Percentiles rank a stretch among this genome's conserved stretches.
Evolutionary conservation across 2,329 filamentous ascomycete species (phyloP).

Genomic region (Drechslera avenae): DNA sequence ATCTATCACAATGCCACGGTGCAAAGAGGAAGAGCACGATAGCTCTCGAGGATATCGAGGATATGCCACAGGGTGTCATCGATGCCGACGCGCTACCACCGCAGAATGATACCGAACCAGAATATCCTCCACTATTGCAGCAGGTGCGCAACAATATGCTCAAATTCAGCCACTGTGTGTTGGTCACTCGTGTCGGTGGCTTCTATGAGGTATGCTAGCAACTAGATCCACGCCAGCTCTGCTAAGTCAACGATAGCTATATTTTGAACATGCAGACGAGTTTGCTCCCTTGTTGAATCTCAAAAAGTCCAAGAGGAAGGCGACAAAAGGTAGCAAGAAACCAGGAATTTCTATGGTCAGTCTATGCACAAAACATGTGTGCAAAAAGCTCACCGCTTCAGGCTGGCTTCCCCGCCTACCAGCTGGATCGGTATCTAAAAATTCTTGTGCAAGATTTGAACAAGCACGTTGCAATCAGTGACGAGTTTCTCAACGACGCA

Average conservation of each 20-base stretch:
- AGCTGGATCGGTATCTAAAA: slow-evolving; percentile 91
- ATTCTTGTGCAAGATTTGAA: slow-evolving; percentile 88
- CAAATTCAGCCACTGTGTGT: slow-evolving; percentile 86
- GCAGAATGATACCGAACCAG: slow-evolving; percentile 55
- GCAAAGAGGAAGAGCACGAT: slow-evolving; percentile 50
- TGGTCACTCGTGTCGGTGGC: slow-evolving; percentile 88
- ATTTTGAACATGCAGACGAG: slow-evolving; percentile 93
- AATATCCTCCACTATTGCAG: slow-evolving; percentile 86
- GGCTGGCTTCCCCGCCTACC: slow-evolving; percentile 92
- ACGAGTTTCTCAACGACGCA: slow-evolving; percentile 81
- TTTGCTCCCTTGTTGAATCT: slow-evolving; percentile 84
- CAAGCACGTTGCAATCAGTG: slow-evolving; percentile 89
- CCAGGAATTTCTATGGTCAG: slow-evolving; percentile 79
- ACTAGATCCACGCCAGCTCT: neutral
- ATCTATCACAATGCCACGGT: slow-evolving; percentile 36
- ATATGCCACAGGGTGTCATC: slow-evolving; percentile 63
- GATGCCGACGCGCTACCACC: slow-evolving; percentile 50
- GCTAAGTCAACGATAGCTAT: slow-evolving; percentile 59
- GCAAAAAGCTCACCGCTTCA: slow-evolving; percentile 44
- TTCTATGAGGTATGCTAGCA: slow-evolving; percentile 79
- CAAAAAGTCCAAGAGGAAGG: slow-evolving; percentile 82
- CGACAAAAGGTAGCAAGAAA: slow-evolving; percentile 58
- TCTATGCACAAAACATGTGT: neutral
- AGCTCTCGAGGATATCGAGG: slow-evolving; percentile 46
- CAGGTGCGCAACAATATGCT: slow-evolving; percentile 89